These are phyloP conservation scores for Fremontodendron californicum DNA, from an alignment of 345 rosid species.

Conservation along the genomic window DNA sequence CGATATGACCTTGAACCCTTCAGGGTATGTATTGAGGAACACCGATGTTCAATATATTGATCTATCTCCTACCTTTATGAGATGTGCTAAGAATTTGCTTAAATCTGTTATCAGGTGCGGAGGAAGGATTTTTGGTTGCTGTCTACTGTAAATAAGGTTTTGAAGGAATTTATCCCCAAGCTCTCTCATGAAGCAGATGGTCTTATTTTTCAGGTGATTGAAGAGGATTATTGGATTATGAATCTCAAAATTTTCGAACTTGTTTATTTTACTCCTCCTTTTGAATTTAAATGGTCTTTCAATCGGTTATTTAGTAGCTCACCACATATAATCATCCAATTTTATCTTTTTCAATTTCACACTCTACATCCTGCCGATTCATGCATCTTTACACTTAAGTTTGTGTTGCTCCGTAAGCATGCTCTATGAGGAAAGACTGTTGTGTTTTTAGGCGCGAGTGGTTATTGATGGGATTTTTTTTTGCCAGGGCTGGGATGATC, in stretches of 20 bases:
- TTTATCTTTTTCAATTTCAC: background rate
- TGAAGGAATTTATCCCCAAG: slow-evolving; percentile 87
- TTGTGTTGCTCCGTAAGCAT: background rate
- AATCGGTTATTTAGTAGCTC: background rate
- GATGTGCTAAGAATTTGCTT: slow-evolving; percentile 20
- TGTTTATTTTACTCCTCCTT: too few relatives aligned
- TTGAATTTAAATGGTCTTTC: background rate
- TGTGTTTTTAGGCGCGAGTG: background rate
- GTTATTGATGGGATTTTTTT: background rate
- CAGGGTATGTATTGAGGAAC: slow-evolving; percentile 56
- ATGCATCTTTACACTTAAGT: background rate
- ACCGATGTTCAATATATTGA: background rate
- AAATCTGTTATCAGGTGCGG: slow-evolving; percentile 59
- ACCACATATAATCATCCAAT: background rate
- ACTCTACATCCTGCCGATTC: background rate
- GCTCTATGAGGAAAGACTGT: background rate
- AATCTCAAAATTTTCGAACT: background rate
- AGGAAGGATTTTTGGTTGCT: slow-evolving; percentile 98
- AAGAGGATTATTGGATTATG: slow-evolving; percentile 8
- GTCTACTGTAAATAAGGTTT: slow-evolving; percentile 76
- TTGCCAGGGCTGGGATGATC: slow-evolving; percentile 96
- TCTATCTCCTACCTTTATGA: slow-evolving; percentile 5
- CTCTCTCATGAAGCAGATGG: slow-evolving; percentile 99
- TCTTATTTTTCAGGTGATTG: slow-evolving; percentile 85
- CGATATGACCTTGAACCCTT: slow-evolving; percentile 94